These are phyloP conservation scores for Mycena rosella DNA, from an alignment of 768 basidiomycete genomes.

Conservation along the genomic window DNA sequence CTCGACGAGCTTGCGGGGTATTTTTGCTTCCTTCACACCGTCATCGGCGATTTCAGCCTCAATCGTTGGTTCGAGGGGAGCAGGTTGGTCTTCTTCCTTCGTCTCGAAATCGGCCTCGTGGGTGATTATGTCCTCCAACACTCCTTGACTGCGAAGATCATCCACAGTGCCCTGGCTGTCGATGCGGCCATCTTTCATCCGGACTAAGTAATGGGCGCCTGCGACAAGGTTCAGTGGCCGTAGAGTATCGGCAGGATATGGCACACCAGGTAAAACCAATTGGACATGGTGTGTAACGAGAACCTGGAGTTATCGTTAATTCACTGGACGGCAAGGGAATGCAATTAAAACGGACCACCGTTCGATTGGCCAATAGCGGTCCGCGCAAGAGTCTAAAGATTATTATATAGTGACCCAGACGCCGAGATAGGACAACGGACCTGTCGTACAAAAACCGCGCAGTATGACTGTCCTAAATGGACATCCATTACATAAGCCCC, in stretches of 20 bases:
- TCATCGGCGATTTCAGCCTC: constrained; percentile 30
- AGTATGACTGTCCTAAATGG: constrained; percentile 74
- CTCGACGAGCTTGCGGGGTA: constrained; percentile 79
- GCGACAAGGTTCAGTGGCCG: background rate
- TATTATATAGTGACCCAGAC: background rate
- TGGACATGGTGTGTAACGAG: constrained; percentile 89
- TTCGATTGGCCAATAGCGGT: constrained; percentile 73
- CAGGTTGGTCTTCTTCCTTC: constrained; percentile 60
- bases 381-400: constrained; percentile 63
- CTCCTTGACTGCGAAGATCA: constrained; percentile 70
- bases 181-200: constrained; percentile 85
- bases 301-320: background rate
- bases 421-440: constrained; percentile 28
- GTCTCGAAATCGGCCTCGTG: constrained; percentile 64
- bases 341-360: constrained; percentile 63
- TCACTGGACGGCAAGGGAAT: constrained; percentile 58
- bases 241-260: background rate
- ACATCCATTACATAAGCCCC: background rate
- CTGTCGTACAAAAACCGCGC: constrained; percentile 72
- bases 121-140: constrained; percentile 75
- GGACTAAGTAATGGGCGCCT: constrained; percentile 72
- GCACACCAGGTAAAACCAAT: constrained; percentile 75
- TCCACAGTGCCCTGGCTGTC: constrained; percentile 78
- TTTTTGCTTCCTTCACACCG: constrained; percentile 57
- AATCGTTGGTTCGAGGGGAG: constrained; percentile 41